Evolutionary conservation across 805 yeast species (phyloP), one percentile per base, ranked within the genome.

Genomic region (Torulaspora quercuum): DNA sequence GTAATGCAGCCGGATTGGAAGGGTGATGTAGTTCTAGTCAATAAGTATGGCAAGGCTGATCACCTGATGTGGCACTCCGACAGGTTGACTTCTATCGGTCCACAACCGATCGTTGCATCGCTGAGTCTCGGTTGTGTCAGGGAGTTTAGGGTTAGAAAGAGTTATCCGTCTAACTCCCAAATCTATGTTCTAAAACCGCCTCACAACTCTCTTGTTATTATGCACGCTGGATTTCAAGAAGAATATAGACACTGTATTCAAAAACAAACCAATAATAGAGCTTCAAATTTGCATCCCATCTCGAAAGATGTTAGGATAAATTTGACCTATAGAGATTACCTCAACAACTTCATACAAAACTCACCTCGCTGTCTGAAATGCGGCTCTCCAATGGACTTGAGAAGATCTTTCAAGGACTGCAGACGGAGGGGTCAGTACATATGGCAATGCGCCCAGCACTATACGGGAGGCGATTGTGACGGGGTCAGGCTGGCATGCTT

Each of bases 191-290:
- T 82, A 18, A 65, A 80, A 1, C 80, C 78, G n/a, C 52, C 80
- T 3, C 88, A 84, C 54, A 84, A 84, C 50, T 70, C 84, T 6
- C 55, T 84, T 24, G 49, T 83, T 2, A 59, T 84, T 2, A 83
- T 84, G 94, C 78, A 80, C 41, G 82, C 86, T 1, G 87, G 86
- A 0, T 78, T 84, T 43, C 95, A 84, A 53, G 95, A 84, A 45
- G 75, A 73, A 33, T 84, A 62, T 53, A 82, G 78, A 49, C 95
- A 85, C 50, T 65, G 77, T 41, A 75, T 84, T 0, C 73, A 74
- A 7, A 28, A 28, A 5, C 31, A 37, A 15, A 33, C 44, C 9
- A 45, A 40, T 27, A 37, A 30, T 7, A 24, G 18, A 4, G 65
- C 77, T 1, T 58, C 69, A 25, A 63, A 67, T 11, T 45, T 61